phyloP scores from a whole-genome alignment of 2,329 filamentous ascomycete genomes.

The Cladosporium oxysporum region DNA sequence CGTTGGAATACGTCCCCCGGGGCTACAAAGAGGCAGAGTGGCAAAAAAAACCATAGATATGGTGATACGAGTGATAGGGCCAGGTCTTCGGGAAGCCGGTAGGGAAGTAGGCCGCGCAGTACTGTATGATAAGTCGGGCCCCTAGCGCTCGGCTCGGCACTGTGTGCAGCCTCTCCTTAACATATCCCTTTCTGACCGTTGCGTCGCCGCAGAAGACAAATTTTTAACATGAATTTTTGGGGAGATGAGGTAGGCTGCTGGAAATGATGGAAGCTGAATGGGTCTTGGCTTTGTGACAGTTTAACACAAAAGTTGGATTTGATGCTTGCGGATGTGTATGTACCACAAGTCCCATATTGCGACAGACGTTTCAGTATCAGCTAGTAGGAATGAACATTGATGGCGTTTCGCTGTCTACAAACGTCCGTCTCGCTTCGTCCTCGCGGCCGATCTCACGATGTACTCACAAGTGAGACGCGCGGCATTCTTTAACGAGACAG shows the following conservation, averaged over 20 bases:
- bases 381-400: background rate
- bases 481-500: too few relatives aligned
- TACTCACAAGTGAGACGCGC: conserved; percentile 1
- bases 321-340: background rate
- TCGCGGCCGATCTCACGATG: background rate
- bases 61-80: background rate
- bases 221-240: background rate
- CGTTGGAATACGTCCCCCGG: conserved; percentile 1
- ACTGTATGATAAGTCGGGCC: too few relatives aligned
- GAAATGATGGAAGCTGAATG: background rate
- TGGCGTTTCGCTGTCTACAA: background rate
- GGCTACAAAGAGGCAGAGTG: background rate
- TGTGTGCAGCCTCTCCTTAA: conserved; percentile 3
- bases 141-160: too few relatives aligned
- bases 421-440: background rate
- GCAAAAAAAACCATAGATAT: too few relatives aligned
- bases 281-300: conserved; percentile 1
- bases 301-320: background rate
- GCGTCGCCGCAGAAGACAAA: too few relatives aligned
- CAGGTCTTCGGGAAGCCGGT: background rate
- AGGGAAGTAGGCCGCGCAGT: too few relatives aligned
- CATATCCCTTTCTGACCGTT: too few relatives aligned
- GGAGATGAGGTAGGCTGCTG: conserved; percentile 5
- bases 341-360: background rate
- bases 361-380: background rate